Evolutionary conservation across 352 stramenopile genomes (phyloP).

Genomic region (Globisporangium nodosum): DNA sequence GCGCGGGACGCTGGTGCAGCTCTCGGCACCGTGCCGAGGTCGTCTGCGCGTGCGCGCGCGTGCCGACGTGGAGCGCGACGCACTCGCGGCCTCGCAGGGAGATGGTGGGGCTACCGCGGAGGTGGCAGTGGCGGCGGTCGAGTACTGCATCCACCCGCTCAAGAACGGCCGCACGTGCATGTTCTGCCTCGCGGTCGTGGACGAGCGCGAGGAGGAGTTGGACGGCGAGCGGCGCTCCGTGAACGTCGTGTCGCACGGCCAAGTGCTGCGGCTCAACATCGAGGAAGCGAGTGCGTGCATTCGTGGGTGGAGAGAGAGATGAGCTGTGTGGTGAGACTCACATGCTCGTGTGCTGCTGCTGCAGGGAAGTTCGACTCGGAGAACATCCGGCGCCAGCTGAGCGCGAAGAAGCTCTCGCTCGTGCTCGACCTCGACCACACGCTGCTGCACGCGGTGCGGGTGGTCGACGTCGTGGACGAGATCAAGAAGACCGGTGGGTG

Average conservation of each 20-base stretch:
- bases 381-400: slow-evolving; percentile 83
- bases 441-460: slow-evolving; percentile 90
- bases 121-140: slow-evolving; percentile 46
- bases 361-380: slow-evolving; percentile 84
- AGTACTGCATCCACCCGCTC: slow-evolving; percentile 78
- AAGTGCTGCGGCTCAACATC: slow-evolving; percentile 94
- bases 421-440: slow-evolving; percentile 98
- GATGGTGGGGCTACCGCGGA: slow-evolving; percentile 1
- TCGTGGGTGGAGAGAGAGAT: slow-evolving; percentile 50
- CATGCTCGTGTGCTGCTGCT: slow-evolving; percentile 11
- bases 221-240: slow-evolving; percentile 48
- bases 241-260: slow-evolving; percentile 75
- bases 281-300: slow-evolving; percentile 92
- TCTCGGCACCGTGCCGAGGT: slow-evolving; percentile 88
- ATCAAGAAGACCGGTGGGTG: slow-evolving; percentile 48
- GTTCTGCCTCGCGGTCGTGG: slow-evolving; percentile 72
- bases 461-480: slow-evolving; percentile 56
- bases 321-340: slow-evolving; percentile 17
- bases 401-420: slow-evolving; percentile 89
- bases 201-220: slow-evolving; percentile 60
- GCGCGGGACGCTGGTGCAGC: slow-evolving; percentile 42
- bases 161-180: slow-evolving; percentile 71
- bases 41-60: slow-evolving; percentile 46
- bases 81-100: neutral
- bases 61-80: neutral